Percentiles rank a stretch among this genome's conserved stretches.
Conservation (phyloP, 768 basidiomycete species). For the Lentinula lateritia region DNA sequence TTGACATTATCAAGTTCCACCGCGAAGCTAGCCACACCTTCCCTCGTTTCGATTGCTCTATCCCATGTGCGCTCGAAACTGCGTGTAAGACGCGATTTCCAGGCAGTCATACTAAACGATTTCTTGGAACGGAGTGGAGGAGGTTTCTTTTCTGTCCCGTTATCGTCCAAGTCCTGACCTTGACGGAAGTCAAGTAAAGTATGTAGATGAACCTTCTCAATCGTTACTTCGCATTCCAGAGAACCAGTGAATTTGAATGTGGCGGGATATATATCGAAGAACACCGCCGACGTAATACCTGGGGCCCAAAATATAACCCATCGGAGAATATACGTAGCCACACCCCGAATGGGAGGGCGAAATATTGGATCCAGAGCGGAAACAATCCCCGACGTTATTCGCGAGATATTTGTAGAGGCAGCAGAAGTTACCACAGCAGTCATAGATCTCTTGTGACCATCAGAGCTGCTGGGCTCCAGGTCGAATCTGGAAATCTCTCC, state of each 20-base stretch:
- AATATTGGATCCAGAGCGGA: conserved; percentile 49
- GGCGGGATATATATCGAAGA: conserved; percentile 60
- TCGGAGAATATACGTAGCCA: conserved; percentile 50
- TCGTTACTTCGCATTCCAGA: conserved; percentile 46
- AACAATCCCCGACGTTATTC: conserved; percentile 34
- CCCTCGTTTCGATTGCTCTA: conserved; percentile 60
- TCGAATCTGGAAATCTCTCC: conserved; percentile 29
- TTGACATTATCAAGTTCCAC: conserved; percentile 43
- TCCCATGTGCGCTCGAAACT: conserved; percentile 65
- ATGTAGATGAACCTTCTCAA: conserved; percentile 46
- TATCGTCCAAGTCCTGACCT: conserved; percentile 26
- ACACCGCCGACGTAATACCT: conserved; percentile 58
- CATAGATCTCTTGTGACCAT: conserved; percentile 35
- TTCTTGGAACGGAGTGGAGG: conserved; percentile 18
- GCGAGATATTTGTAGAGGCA: conserved; percentile 33
- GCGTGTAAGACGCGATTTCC: conserved; percentile 54
- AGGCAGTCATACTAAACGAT: conserved; percentile 51
- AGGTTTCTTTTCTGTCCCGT: conserved; percentile 12
- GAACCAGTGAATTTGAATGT: conserved; percentile 45
- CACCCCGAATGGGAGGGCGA: conserved; percentile 55
- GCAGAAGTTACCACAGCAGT: conserved; percentile 43
- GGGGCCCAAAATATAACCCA: conserved; percentile 61
- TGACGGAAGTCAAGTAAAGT: conserved; percentile 52
- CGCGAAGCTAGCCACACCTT: conserved; percentile 48
- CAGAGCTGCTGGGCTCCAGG: conserved; percentile 15